Evolutionary conservation across 257 asterid species (phyloP), one percentile per base, ranked within the genome.

Genomic region (Euphrasia confusa): DNA sequence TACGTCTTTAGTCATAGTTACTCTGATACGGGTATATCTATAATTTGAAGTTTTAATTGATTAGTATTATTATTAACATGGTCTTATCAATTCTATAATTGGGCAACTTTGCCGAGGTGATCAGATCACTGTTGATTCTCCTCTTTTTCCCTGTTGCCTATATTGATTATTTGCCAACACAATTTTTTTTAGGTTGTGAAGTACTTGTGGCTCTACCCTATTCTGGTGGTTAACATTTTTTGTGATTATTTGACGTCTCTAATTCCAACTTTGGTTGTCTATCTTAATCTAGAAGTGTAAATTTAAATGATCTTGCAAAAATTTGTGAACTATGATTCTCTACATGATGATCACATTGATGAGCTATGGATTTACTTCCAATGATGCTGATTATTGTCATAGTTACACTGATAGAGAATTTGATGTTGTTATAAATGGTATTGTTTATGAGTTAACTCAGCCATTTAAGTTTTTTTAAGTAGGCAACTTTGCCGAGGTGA

Each of bases 71-170:
- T 18, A 7, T 61, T 24, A 26, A 5, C 1, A 33, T 52, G 1
- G n/a, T 47, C n/a, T 39, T 15, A 14, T 55, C 47, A 11, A 5
- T 37, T 12, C 17, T n/a, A 14, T 54, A 33, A 47, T 24, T 28
- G 30, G 84, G 89, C 87, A 79, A 74, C 88, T 80, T 87, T 84
- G 93, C 93, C 78, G 84, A 80, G 95, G 84, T 64, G 63, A 77
- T 79, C 61, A 55, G 53, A 59, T 54, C 49, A 12, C 70, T 62
- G 58, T 74, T 64, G 61, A 61, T 82, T 82, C 78, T 39, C 96
- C 96, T 79, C 85, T 71, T 87, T 68, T 83, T 87, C 89, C 89
- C 81, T 81, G 91, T 75, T 83, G 85, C 95, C 89, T 39, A 83
- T 24, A 79, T 14, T 70, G 37, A 2, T 14, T 3, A 37, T 15